A percentile compares a stretch with the other conserved stretches of the same genome.
Conservation (phyloP, 164 flowering plant genomes). For the Cinnamomum micranthum region DNA sequence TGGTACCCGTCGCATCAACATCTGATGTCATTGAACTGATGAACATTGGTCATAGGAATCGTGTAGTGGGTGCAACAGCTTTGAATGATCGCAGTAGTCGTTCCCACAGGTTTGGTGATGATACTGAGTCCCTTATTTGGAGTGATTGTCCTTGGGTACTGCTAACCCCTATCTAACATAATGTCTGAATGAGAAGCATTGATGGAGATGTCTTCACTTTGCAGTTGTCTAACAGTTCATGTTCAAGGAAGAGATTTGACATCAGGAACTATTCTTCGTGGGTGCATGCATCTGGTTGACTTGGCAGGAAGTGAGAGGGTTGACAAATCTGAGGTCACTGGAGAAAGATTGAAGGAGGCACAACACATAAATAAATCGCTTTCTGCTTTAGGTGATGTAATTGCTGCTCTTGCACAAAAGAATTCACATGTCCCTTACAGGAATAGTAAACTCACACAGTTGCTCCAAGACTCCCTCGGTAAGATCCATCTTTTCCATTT, state of each 20-base stretch:
- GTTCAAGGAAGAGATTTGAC: constrained; percentile 73
- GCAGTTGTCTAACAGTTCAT: constrained; percentile 82
- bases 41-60: constrained; percentile 90
- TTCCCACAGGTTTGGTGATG: constrained; percentile 74
- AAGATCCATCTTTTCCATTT: constrained; percentile 10
- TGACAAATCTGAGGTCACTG: constrained; percentile 69
- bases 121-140: neutral
- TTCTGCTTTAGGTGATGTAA: constrained; percentile 83
- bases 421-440: constrained; percentile 72
- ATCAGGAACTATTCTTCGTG: constrained; percentile 52
- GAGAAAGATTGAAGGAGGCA: constrained; percentile 79
- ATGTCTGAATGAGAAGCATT: neutral
- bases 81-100: constrained; percentile 99
- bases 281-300: constrained; percentile 87
- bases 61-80: constrained; percentile 96
- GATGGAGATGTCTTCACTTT: constrained; percentile 4
- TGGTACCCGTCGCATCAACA: constrained; percentile 86
- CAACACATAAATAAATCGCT: constrained; percentile 76
- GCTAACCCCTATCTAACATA: neutral
- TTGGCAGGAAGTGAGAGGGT: constrained; percentile 88
- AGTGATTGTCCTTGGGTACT: neutral
- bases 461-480: constrained; percentile 88
- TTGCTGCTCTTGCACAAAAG: constrained; percentile 65
- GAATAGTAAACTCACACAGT: constrained; percentile 77
- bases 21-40: constrained; percentile 83